Percentiles rank a stretch among this genome's conserved stretches.
These are phyloP conservation scores for Aspergillus indologenus DNA, from an alignment of 495 filamentous ascomycete genomes.

Conservation along the genomic window DNA sequence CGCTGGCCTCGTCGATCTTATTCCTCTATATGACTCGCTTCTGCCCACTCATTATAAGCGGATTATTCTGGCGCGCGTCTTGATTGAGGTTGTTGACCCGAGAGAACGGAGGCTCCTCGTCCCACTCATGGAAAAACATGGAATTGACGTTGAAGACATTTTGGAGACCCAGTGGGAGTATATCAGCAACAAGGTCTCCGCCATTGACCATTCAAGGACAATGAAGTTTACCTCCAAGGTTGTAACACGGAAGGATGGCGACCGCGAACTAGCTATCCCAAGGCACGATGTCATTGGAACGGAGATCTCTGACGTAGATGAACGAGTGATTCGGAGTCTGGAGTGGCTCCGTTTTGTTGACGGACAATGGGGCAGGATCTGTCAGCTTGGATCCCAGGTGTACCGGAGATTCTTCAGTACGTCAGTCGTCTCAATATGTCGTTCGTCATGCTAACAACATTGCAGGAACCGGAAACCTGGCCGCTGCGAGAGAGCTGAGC, in stretches of 20 bases:
- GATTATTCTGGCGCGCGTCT: conserved; percentile 46
- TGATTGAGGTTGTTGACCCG: conserved; percentile 62
- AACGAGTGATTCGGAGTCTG: conserved; percentile 70
- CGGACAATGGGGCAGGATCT: conserved; percentile 67
- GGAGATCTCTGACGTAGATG: conserved; percentile 57
- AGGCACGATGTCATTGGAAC: conserved; percentile 65
- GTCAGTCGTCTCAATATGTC: conserved; percentile 7
- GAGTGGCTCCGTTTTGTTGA: conserved; percentile 81
- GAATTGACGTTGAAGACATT: conserved; percentile 51
- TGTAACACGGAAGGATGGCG: conserved; percentile 31
- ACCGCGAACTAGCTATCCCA: conserved; percentile 37
- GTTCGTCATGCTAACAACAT: conserved; percentile 6
- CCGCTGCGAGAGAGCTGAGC: conserved; percentile 63
- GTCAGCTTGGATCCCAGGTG: conserved; percentile 60
- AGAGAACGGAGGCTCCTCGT: conserved; percentile 48
- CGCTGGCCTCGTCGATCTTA: conserved; percentile 64
- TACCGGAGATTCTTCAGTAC: conserved; percentile 58
- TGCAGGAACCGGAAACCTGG: conserved; percentile 45
- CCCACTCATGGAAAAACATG: conserved; percentile 50
- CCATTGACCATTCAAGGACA: conserved; percentile 32
- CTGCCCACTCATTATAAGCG: conserved; percentile 51
- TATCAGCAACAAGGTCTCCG: conserved; percentile 34
- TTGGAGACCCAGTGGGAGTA: conserved; percentile 54
- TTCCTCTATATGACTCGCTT: conserved; percentile 83
- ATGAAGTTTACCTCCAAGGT: conserved; percentile 34